Conservation (phyloP, 805 yeast species). For the Cyberlindnera maritima region DNA sequence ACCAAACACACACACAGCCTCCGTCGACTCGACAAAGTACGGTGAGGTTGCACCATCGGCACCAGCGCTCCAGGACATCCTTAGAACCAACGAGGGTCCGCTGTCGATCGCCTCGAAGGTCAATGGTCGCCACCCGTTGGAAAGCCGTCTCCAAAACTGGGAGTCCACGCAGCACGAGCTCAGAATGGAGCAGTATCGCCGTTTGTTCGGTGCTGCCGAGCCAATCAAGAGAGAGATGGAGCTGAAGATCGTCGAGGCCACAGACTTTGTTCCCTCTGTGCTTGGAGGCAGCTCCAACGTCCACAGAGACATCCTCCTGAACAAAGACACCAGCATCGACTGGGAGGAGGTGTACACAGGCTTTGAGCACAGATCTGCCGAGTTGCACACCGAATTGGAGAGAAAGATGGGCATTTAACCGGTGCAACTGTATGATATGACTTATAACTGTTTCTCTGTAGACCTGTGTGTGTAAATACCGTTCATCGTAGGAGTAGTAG, state of each 20-base stretch:
- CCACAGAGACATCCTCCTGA: conserved; percentile 75
- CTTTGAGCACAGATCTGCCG: conserved; percentile 37
- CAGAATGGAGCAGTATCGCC: conserved; percentile 73
- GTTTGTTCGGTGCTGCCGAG: conserved; percentile 88
- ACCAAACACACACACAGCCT: conserved; percentile 51
- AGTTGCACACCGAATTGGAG: conserved; percentile 76
- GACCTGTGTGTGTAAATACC: not conserved
- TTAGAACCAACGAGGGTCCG: conserved; percentile 65
- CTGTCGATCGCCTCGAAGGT: conserved; percentile 51
- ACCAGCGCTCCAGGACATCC: conserved; percentile 66
- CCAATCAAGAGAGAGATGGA: conserved; percentile 94
- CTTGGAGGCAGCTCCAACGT: conserved; percentile 58
- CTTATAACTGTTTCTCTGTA: no score
- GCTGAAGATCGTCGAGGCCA: conserved; percentile 61
- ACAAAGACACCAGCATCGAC: conserved; percentile 73
- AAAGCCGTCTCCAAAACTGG: conserved; percentile 74
- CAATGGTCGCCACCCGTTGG: conserved; percentile 84
- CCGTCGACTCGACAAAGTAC: conserved; percentile 49
- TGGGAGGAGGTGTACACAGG: conserved; percentile 91
- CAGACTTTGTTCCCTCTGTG: conserved; percentile 65
- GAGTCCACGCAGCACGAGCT: conserved; percentile 68
- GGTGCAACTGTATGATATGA: no score
- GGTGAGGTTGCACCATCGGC: conserved; percentile 58
- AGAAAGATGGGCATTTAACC: conserved; percentile 37
- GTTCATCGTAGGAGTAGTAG: no score